Base-by-base conservation (phyloP, 768 basidiomycete genomes). In the Pisolithus sp. region DNA sequence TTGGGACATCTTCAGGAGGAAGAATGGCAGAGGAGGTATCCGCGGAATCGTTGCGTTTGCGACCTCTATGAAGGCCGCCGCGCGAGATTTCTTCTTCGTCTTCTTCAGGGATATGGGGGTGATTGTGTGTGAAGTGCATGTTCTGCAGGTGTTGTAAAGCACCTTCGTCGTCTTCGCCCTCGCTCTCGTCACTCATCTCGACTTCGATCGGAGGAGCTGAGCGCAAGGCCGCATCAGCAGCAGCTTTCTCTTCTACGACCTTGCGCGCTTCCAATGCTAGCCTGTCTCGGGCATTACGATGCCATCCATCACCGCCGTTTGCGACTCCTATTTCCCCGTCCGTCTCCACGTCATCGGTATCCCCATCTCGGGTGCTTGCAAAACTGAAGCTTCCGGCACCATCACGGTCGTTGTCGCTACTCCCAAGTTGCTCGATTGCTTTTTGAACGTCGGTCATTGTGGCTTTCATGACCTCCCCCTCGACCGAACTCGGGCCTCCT, bases 401-500 rank as follows among this genome's bases (percentile, higher is more conserved):
- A 51, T 85, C 81, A 15, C 72, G 71, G 59, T 78, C 78, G 28
- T 71, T 71, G 42, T 78, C 78, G 28, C 70, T 71, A 42, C 75
- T 72, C 7, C 85, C 87, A 23, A 93, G 82, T 59, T 93, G 89
- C 54, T 93, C 89, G 59, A 94, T 93, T 18, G 91, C 92, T 57
- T 89, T 73, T 66, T 95, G 89, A 6, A 95, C 89, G 52, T 94
- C 91, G 3, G 86, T 91, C 76, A 94, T 77, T 2, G 92, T 95
- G 2, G 85, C 89, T 37, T 81, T 80, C 88, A 95, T 92, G 51
- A 87, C 79, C 54, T 80, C 81, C 13, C 71, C 77, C 42, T 77
- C 59, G 26, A 36, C 53, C 42, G 40, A 45, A 48, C 51, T 62
- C 38, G 53, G 63, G 40, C 50, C 65, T 45, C 56, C 67, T 28